Conservation (phyloP, 2,329 filamentous ascomycete genomes). For the Neoarthrinium moseri region DNA sequence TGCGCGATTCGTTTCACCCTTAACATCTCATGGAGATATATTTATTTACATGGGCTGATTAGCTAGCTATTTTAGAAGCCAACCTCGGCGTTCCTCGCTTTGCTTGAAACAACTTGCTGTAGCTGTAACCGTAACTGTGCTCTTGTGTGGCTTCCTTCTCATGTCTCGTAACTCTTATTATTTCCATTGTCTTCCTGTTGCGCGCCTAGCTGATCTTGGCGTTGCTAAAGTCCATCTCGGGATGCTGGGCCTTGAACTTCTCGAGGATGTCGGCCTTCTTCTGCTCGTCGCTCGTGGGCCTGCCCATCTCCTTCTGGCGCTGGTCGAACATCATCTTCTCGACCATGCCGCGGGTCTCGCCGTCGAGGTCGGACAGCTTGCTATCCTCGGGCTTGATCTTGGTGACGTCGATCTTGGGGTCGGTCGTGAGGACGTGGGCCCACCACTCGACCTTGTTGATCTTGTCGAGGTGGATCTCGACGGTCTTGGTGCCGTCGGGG, state of each 20-base stretch:
- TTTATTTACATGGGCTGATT: background rate
- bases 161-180: conserved; percentile 8
- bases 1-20: conserved; percentile 64
- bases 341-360: conserved; percentile 93
- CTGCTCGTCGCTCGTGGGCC: conserved; percentile 89
- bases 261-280: conserved; percentile 90
- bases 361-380: conserved; percentile 88
- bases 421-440: conserved; percentile 82
- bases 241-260: conserved; percentile 83
- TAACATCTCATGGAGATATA: conserved; percentile 40
- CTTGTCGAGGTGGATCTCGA: conserved; percentile 92
- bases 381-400: conserved; percentile 94
- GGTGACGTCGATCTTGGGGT: conserved; percentile 89
- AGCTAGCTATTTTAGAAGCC: background rate
- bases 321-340: conserved; percentile 99
- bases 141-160: background rate
- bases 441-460: conserved; percentile 98
- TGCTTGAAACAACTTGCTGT: background rate
- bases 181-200: conserved; percentile 1
- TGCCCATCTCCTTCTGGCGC: conserved; percentile 89
- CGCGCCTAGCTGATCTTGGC: conserved; percentile 58
- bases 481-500: conserved; percentile 62
- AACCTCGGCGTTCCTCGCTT: background rate
- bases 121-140: background rate
- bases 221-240: conserved; percentile 71